A percentile compares a stretch with the other conserved stretches of the same genome.
Conservation (phyloP, 176 grass and related monocot genomes). For the Avena sativa region DNA sequence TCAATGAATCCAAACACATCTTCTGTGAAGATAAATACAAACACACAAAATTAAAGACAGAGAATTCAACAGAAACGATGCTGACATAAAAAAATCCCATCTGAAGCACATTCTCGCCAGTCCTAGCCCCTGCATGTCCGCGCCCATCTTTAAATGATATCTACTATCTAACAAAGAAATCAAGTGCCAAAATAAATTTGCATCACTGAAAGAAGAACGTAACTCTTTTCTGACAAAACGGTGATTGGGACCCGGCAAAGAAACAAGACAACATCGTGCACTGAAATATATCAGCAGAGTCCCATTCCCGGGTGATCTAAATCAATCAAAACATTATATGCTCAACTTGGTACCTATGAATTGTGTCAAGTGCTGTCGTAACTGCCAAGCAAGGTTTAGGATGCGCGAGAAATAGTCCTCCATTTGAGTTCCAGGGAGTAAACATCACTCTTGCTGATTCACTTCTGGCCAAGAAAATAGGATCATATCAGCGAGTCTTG, state of each 20-base stretch:
- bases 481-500: slow-evolving; percentile 18
- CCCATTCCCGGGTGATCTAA: background rate
- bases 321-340: background rate
- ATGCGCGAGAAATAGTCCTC: slow-evolving; percentile 65
- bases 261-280: background rate
- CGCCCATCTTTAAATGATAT: background rate
- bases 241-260: background rate
- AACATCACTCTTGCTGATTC: slow-evolving; percentile 27
- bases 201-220: background rate
- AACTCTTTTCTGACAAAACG: background rate
- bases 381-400: slow-evolving; percentile 64
- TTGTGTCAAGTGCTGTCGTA: slow-evolving; percentile 59
- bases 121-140: background rate
- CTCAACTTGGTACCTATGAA: slow-evolving; percentile 64
- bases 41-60: background rate
- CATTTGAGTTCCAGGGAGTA: slow-evolving; percentile 50
- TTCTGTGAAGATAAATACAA: slow-evolving; percentile 47
- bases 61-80: background rate
- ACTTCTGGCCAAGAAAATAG: slow-evolving; percentile 42
- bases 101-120: background rate
- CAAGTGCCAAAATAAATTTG: background rate
- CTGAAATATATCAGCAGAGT: background rate
- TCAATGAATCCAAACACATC: slow-evolving; percentile 48
- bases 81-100: background rate
- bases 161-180: background rate